Conservation (phyloP, 768 basidiomycete species). For the Pisolithus albus region DNA sequence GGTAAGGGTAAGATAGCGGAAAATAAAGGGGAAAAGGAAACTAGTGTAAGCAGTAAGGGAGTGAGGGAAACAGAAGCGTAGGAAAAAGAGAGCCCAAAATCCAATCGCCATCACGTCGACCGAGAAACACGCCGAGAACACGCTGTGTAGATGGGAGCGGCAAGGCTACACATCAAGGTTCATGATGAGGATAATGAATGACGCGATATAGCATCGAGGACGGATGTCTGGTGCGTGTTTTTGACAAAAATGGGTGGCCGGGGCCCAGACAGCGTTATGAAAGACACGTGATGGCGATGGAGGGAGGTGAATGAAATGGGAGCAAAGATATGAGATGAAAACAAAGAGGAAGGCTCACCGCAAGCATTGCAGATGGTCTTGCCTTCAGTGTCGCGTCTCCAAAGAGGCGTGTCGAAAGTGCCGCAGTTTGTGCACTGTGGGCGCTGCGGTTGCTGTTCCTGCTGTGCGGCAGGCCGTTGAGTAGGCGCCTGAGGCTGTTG, state of each 20-base stretch:
- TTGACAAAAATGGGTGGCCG: constrained; percentile 23
- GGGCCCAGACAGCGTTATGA: constrained; percentile 22
- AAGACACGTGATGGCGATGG: constrained; percentile 34
- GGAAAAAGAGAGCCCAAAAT: constrained; percentile 21
- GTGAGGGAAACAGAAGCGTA: constrained; percentile 23
- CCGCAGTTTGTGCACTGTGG: constrained; percentile 64
- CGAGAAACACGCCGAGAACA: constrained; percentile 29
- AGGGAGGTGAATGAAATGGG: constrained; percentile 24
- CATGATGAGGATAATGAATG: constrained; percentile 1
- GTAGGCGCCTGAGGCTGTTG: constrained; percentile 25
- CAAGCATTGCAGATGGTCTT: constrained; percentile 87
- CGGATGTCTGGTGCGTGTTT: constrained; percentile 23
- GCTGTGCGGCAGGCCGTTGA: constrained; percentile 16
- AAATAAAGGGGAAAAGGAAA: constrained; percentile 1
- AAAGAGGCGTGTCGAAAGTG: constrained; percentile 72
- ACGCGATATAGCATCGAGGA: constrained; percentile 28
- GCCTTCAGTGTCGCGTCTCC: constrained; percentile 77
- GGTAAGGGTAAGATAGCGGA: constrained; percentile 4
- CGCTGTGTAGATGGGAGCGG: constrained; percentile 25
- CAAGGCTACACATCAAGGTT: constrained; percentile 18
- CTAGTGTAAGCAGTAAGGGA: constrained; percentile 5
- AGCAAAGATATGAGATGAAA: constrained; percentile 27
- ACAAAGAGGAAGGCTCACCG: constrained; percentile 50
- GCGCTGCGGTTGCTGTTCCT: constrained; percentile 29
- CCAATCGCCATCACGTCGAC: constrained; percentile 31